Conservation (phyloP, 208 protist genomes). For the Leishmania lainsoni region DNA sequence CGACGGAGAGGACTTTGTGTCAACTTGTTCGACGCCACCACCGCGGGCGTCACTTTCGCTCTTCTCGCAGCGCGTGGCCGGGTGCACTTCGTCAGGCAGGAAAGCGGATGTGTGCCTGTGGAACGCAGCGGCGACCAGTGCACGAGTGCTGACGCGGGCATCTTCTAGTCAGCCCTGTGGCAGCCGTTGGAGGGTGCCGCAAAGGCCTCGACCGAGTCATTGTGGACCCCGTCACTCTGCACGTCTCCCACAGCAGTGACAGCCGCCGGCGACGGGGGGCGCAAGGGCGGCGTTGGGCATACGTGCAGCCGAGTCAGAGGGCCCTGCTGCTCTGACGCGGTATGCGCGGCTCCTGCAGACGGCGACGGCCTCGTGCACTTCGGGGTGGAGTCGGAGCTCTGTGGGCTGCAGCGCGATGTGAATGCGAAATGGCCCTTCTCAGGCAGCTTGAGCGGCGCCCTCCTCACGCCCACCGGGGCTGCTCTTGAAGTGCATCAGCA, state of each 20-base stretch:
- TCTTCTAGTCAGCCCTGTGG: background rate
- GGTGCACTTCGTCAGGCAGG: background rate
- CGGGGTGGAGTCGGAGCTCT: constrained; percentile 20
- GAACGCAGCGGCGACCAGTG: background rate
- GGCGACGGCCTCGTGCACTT: background rate
- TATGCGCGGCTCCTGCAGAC: background rate
- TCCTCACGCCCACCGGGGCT: background rate
- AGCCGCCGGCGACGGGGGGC: background rate
- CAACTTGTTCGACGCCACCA: background rate
- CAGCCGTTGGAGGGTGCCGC: background rate
- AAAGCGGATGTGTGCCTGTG: background rate
- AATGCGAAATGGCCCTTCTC: background rate
- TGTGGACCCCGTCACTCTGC: background rate
- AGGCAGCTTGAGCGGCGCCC: background rate
- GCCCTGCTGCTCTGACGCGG: background rate
- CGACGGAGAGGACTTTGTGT: background rate
- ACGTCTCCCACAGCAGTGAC: background rate
- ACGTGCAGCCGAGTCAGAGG: background rate
- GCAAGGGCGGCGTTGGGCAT: background rate
- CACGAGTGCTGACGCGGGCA: background rate
- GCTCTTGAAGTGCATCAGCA: background rate
- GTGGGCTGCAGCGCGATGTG: constrained; percentile 2
- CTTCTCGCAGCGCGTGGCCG: background rate
- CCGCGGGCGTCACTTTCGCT: background rate
- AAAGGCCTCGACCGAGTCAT: background rate